Evolutionary conservation across 2,329 filamentous ascomycete species (phyloP).

Genomic region (Cladophialophora yegresii): DNA sequence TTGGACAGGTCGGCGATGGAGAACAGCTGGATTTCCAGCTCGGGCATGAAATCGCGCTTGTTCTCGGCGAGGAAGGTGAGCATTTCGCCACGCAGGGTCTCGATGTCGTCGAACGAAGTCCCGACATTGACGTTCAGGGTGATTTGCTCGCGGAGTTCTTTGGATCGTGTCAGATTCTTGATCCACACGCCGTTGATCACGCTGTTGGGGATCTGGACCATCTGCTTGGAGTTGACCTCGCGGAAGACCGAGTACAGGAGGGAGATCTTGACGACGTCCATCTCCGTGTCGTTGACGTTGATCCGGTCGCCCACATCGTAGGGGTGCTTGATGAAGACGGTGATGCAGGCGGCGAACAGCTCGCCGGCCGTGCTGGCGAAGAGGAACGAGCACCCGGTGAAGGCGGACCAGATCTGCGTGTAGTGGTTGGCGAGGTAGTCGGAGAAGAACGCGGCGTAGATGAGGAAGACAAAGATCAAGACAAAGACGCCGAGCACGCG

Average conservation of each 20-base stretch:
- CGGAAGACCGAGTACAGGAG: constrained; percentile 43
- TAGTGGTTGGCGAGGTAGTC: constrained; percentile 26
- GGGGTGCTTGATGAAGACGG: constrained; percentile 40
- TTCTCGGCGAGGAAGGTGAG: constrained; percentile 43
- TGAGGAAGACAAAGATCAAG: constrained; percentile 28
- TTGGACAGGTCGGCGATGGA: constrained; percentile 39
- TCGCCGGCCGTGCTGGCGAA: constrained; percentile 37
- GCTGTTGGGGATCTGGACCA: constrained; percentile 43
- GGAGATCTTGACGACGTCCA: constrained; percentile 40
- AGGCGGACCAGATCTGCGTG: constrained; percentile 26
- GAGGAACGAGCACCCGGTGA: constrained; percentile 36
- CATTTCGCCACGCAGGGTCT: constrained; percentile 38
- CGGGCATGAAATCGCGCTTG: constrained; percentile 41
- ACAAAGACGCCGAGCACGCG: constrained; percentile 38
- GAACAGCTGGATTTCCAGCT: constrained; percentile 41
- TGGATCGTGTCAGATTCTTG: constrained; percentile 43
- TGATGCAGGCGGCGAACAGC: constrained; percentile 37
- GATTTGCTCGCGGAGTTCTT: constrained; percentile 42
- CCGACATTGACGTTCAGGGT: constrained; percentile 37
- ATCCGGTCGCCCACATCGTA: constrained; percentile 43
- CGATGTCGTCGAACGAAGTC: constrained; percentile 41
- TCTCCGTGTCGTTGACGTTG: constrained; percentile 36
- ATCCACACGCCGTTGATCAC: constrained; percentile 44
- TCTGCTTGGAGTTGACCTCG: constrained; percentile 39
- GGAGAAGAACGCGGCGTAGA: constrained; percentile 31